Conservation (phyloP, 495 filamentous ascomycete genomes). For the Penicillium chermesinum region DNA sequence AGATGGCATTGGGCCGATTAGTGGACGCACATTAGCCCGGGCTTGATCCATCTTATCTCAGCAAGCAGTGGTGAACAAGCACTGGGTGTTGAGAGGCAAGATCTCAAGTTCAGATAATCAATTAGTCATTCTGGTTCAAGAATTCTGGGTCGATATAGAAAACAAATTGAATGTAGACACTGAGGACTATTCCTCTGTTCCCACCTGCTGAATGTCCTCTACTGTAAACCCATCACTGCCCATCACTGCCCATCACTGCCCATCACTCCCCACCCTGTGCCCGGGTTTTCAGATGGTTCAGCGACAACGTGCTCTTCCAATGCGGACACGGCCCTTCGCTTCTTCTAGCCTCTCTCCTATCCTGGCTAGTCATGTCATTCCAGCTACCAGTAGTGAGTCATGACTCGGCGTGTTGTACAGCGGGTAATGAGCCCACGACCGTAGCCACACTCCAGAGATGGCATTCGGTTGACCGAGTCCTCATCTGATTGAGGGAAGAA, state of each 20-base stretch:
- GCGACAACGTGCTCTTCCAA: not conserved
- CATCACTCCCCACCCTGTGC: no score
- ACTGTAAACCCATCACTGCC: not conserved
- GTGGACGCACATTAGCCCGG: no score
- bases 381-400: not conserved
- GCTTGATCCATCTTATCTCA: no score
- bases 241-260: not conserved
- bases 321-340: not conserved
- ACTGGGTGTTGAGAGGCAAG: no score
- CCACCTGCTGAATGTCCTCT: not conserved
- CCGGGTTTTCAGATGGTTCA: not conserved
- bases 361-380: not conserved
- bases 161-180: no score
- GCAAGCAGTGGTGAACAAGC: no score
- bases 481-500: not conserved
- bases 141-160: no score
- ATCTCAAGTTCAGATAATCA: no score
- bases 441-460: not conserved
- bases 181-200: not conserved
- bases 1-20: no score
- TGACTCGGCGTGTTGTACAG: not conserved
- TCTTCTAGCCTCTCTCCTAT: not conserved
- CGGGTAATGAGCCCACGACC: not conserved
- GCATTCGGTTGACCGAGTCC: not conserved
- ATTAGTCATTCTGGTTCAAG: no score